Evolutionary conservation across 768 basidiomycete species (phyloP), one percentile per base, ranked within the genome.

Genomic region (Xanthoconium purpureum): DNA sequence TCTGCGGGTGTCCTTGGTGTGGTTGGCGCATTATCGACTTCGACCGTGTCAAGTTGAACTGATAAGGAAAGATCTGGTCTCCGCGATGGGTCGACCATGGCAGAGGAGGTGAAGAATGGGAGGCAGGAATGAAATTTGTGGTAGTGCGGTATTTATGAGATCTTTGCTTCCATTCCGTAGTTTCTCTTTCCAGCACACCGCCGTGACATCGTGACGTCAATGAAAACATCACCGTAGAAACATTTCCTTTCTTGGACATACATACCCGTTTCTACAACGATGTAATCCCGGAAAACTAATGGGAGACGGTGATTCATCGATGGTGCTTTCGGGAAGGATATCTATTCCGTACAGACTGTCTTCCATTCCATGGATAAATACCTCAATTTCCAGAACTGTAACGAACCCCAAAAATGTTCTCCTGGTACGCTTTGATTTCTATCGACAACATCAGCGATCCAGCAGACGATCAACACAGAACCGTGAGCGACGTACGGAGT

Each of bases 1-100:
- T 96, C 93, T 39, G 94, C 94, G 37, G 94, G 94, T 4, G 94
- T 97, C 76, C 84, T 90, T 36, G 90, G 91, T 1, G 87, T 87
- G 53, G 76, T 74, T 11, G 76, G 75, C 14, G 63, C 15, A 12
- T 55, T 14, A 33, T 49, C 50, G 14, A 30, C 32, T 39, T 46
- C 52, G n/a, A 50, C 15, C 40, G 35, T 17, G 48, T 4, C 47
- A 17, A 36, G n/a, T 44, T 48, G 59, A 24, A 49, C 43, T 35
- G 56, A 66, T 55, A 62, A 46, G 46, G 67, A 59, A 47, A 67
- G 57, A 52, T 54, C 57, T 17, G 33, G 58, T 42, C 38, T 57
- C 20, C 32, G 48, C 5, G 47, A 47, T 14, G 45, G 30, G 36
- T 51, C 35, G 14, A 35, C 55, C 70, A 71, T 71, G 54, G 42